A percentile compares a stretch with the other conserved stretches of the same genome.
phyloP scores from a whole-genome alignment of 371 early-diverging fungal genomes.

The Mucor circinelloides region DNA sequence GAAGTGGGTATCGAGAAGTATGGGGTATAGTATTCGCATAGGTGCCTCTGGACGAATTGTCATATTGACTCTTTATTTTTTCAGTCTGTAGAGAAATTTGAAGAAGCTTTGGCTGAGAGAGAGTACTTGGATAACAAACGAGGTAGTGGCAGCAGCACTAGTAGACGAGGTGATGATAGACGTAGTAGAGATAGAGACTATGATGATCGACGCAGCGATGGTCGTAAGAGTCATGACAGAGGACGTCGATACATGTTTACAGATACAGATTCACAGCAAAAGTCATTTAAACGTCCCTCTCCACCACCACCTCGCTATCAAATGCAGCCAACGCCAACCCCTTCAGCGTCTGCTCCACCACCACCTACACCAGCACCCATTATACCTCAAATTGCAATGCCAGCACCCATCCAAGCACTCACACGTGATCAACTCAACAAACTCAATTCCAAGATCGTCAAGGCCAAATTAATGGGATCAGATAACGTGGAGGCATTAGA shows the following conservation, averaged over 20 bases:
- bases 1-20: constrained; percentile 78
- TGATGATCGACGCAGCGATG: constrained; percentile 9
- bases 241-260: constrained; percentile 39
- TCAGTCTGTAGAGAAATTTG: constrained; percentile 66
- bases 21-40: constrained; percentile 42
- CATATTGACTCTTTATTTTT: not conserved
- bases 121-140: constrained; percentile 60
- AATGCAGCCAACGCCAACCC: not conserved
- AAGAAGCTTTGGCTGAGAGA: constrained; percentile 71
- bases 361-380: constrained; percentile 5
- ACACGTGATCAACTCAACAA: constrained; percentile 82
- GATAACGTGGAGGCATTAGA: constrained; percentile 71
- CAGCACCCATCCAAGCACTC: constrained; percentile 26
- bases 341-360: not conserved
- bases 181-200: constrained; percentile 2
- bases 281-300: constrained; percentile 17
- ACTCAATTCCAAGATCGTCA: constrained; percentile 79
- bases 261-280: constrained; percentile 19
- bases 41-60: not conserved
- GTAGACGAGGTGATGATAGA: constrained; percentile 1
- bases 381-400: not conserved
- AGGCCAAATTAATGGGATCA: constrained; percentile 74
- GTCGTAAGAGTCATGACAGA: not conserved
- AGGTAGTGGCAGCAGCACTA: constrained; percentile 9
- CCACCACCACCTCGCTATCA: constrained; percentile 2